Evolutionary conservation across 2,329 filamentous ascomycete species (phyloP).

Genomic region (Fusarium sp.): DNA sequence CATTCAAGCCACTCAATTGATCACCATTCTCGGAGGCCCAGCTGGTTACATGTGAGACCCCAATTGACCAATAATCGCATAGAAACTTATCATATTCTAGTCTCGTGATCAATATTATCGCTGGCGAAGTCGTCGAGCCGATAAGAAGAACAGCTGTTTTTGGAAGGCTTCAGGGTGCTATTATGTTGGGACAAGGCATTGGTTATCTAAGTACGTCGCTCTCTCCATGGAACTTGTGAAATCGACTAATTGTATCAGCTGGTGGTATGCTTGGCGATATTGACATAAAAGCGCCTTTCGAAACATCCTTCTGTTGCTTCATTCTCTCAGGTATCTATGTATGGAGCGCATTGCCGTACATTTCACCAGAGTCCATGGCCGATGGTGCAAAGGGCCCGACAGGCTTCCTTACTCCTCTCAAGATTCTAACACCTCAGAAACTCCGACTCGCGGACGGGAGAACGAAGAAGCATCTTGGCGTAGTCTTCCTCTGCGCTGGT

Average conservation of each 20-base stretch:
- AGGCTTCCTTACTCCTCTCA: conserved; percentile 72
- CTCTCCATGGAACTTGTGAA: too few relatives aligned
- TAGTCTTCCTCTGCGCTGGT: conserved; percentile 71
- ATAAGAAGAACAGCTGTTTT: conserved; percentile 71
- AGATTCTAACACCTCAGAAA: conserved; percentile 68
- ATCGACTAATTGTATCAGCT: conserved; percentile 53
- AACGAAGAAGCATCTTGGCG: conserved; percentile 67
- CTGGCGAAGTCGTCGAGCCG: conserved; percentile 71
- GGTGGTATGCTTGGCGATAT: conserved; percentile 75
- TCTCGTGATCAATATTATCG: conserved; percentile 74
- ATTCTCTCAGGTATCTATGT: conserved; percentile 57
- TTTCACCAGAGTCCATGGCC: conserved; percentile 57
- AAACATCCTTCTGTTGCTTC: conserved; percentile 70
- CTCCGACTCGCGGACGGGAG: conserved; percentile 63
- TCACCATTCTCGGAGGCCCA: conserved; percentile 75
- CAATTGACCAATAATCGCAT: fast-evolving
- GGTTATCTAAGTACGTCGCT: too few relatives aligned
- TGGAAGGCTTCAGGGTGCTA: conserved; percentile 72
- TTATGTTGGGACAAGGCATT: conserved; percentile 73
- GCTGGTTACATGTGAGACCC: conserved; percentile 69
- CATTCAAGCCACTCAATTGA: conserved; percentile 73
- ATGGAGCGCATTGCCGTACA: conserved; percentile 59
- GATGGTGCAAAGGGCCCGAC: conserved; percentile 54
- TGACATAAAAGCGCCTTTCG: conserved; percentile 73
- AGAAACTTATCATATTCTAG: conserved; percentile 39